Conservation (phyloP, 345 rosid genomes). For the Bruguiera parviflora region DNA sequence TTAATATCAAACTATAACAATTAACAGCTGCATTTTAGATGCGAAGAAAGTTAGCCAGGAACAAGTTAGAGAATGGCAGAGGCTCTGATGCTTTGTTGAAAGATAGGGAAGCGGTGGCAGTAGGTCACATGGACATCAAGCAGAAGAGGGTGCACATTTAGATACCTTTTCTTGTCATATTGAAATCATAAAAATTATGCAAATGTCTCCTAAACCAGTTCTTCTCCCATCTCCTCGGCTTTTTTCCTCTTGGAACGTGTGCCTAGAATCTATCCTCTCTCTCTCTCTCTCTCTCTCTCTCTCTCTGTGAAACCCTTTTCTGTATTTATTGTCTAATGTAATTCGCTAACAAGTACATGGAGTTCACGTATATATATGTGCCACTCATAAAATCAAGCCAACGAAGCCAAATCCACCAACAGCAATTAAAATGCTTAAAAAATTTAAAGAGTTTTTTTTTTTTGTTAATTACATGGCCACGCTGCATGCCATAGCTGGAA, state of each 20-base stretch:
- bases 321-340: background rate
- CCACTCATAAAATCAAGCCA: background rate
- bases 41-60: background rate
- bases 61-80: constrained; percentile 11
- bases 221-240: constrained; percentile 48
- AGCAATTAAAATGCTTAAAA: constrained; percentile 7
- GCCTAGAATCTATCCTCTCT: constrained; percentile 34
- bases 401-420: constrained; percentile 5
- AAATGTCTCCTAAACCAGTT: constrained; percentile 30
- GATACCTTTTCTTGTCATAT: constrained; percentile 34
- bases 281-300: background rate
- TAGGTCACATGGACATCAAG: constrained; percentile 58
- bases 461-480: constrained; percentile 42
- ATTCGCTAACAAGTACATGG: no score
- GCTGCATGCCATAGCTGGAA: constrained; percentile 62
- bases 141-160: constrained; percentile 34
- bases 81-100: constrained; percentile 20
- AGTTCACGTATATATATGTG: no score
- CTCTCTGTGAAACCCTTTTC: background rate
- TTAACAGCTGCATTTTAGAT: background rate
- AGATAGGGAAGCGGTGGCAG: constrained; percentile 42
- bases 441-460: constrained; percentile 19
- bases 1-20: background rate
- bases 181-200: constrained; percentile 6
- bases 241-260: constrained; percentile 54